A percentile compares a stretch with the other conserved stretches of the same genome.
Evolutionary conservation across 805 yeast genomes (phyloP).

Genomic region (Candida namnaoensis): DNA sequence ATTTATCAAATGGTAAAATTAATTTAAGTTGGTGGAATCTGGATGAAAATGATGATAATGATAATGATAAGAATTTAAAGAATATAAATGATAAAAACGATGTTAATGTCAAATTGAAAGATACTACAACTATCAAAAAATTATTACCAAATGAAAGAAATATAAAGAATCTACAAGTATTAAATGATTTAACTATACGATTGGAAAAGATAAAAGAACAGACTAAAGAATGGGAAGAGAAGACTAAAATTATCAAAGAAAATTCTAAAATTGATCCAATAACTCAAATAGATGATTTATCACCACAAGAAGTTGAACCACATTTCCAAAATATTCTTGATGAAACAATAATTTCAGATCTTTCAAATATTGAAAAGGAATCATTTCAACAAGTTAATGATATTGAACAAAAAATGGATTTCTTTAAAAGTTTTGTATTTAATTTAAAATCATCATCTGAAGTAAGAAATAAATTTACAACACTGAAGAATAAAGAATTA

Average conservation of each 20-base stretch:
- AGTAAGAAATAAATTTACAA: constrained; percentile 16
- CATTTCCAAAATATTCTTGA: constrained; percentile 12
- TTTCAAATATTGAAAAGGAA: constrained; percentile 5
- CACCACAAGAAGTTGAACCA: constrained; percentile 10
- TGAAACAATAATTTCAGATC: constrained; percentile 8
- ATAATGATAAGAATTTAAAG: constrained; percentile 17
- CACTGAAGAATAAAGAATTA: constrained; percentile 32
- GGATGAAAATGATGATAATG: constrained; percentile 17
- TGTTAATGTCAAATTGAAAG: background rate
- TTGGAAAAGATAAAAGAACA: constrained; percentile 36
- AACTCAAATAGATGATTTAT: constrained; percentile 2
- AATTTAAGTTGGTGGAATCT: constrained; percentile 63
- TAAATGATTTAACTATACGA: constrained; percentile 36
- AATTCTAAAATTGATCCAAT: constrained; percentile 1
- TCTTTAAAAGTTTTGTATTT: constrained; percentile 12
- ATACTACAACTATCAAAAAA: constrained; percentile 10
- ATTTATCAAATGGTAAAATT: constrained; percentile 49
- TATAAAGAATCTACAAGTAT: constrained; percentile 36
- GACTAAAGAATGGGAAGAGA: constrained; percentile 35
- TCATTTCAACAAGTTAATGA: constrained; percentile 7
- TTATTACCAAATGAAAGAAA: constrained; percentile 56
- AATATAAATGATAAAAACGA: constrained; percentile 3
- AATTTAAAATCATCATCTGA: constrained; percentile 13
- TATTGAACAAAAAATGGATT: constrained; percentile 13
- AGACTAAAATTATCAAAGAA: constrained; percentile 12